These are phyloP conservation scores for Aspergillus hortae DNA, from an alignment of 2,329 filamentous ascomycete genomes.

Conservation along the genomic window DNA sequence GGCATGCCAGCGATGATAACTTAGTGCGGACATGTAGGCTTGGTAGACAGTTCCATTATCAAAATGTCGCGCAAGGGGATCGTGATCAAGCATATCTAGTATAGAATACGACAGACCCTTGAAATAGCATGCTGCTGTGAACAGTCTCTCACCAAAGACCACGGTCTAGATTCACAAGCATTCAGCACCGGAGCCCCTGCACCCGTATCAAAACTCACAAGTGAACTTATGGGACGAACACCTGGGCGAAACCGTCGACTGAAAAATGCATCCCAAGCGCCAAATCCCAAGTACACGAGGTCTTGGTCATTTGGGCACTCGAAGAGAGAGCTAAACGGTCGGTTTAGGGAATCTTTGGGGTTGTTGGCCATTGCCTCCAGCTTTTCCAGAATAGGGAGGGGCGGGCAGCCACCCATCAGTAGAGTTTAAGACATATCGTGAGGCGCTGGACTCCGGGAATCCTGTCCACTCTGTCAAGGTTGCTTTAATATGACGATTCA, in stretches of 20 bases:
- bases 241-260: background rate
- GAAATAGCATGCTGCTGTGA: background rate
- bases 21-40: background rate
- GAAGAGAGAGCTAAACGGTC: background rate
- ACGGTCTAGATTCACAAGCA: background rate
- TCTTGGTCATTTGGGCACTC: background rate
- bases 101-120: slow-evolving; percentile 3
- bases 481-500: background rate
- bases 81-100: background rate
- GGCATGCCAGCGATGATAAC: slow-evolving; percentile 9
- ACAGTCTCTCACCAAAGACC: background rate
- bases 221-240: background rate
- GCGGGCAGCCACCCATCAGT: background rate
- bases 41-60: slow-evolving; percentile 1
- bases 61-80: background rate
- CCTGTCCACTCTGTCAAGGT: background rate
- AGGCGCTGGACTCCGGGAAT: background rate
- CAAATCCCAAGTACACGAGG: background rate
- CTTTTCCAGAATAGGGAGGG: background rate
- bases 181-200: background rate
- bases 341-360: background rate
- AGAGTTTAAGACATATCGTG: background rate
- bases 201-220: background rate
- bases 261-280: background rate
- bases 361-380: background rate